Base-by-base conservation (phyloP, 768 basidiomycete genomes). In the Tephrocybe sp. region DNA sequence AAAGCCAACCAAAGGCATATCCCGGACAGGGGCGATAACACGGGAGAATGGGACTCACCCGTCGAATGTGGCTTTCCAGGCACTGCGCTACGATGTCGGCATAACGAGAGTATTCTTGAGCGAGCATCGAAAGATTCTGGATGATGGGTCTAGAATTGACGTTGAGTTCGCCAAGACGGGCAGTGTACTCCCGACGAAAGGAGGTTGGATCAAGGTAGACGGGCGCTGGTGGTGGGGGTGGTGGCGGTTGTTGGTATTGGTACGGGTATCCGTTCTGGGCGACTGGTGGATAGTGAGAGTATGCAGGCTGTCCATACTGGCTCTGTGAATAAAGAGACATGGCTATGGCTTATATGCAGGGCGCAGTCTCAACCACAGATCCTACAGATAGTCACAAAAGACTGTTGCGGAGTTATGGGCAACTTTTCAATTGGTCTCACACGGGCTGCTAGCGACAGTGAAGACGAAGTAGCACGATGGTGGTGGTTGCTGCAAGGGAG, bases 81-180 rank as follows among this genome's bases (percentile, higher is more conserved):
- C 88, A 90, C 57, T 90, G 82, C 1, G 84, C 84, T 21, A 95
- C 88, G 55, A 91, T 83, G 47, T 86, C 83, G 48, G 86, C 82
- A 71, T 84, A 91, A 37, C 87, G 81, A 33, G 80, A 70, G 66
- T 89, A 87, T 49, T 96, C 90, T 71, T 93, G 89, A 47, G 97
- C 96, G 59, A 90, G 81, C 79, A 94, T 85, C 28, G 97, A 98
- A 14, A 99, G 72, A 54, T 80, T 81, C 73, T 97, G 93, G 58
- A 99, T 99, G 55, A 97, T 84, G 9, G 93, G 88, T 63, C 94
- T 86, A 59, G 94, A 96, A 72, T 98, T 99, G 77, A 94, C 86
- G 45, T 85, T 91, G 56, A 99, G 86, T 57, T 86, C 83, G 62
- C 81, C 73, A 48, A 97, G 84, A 55, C 89, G 84, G 36, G 73